phyloP scores from a whole-genome alignment of 768 basidiomycete species.

The Lentinula aciculospora region DNA sequence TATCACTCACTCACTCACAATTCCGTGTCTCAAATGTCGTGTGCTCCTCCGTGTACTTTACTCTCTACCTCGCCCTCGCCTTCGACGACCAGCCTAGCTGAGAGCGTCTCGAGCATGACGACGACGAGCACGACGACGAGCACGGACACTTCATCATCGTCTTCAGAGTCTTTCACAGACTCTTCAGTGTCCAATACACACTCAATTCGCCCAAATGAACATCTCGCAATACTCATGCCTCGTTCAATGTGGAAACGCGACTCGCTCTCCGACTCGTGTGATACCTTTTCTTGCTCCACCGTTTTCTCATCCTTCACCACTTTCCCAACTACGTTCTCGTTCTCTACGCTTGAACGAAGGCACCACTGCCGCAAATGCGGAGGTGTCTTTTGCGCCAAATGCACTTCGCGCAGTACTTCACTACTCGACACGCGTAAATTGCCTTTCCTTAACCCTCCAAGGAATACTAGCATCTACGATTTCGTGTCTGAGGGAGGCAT shows the following conservation, averaged over 20 bases:
- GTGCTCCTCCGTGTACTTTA: background rate
- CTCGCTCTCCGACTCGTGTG: conserved; percentile 1
- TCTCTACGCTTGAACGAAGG: conserved; percentile 67
- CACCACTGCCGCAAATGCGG: conserved; percentile 87
- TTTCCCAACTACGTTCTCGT: conserved; percentile 21
- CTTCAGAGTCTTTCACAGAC: background rate
- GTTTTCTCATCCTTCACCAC: background rate
- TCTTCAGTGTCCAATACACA: background rate
- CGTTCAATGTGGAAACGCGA: conserved; percentile 60
- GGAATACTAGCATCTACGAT: conserved; percentile 50
- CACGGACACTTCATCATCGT: background rate
- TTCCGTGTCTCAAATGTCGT: background rate
- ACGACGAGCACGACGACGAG: background rate
- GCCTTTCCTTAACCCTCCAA: conserved; percentile 65
- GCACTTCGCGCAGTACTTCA: conserved; percentile 52
- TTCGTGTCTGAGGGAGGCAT: conserved; percentile 62
- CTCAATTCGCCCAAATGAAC: conserved; percentile 50
- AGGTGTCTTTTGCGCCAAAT: conserved; percentile 65
- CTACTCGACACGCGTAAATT: conserved; percentile 73
- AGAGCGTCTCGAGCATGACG: background rate
- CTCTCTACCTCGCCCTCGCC: background rate
- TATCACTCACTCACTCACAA: background rate
- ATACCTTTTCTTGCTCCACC: background rate
- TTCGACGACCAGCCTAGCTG: background rate
- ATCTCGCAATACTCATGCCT: conserved; percentile 71